Evolutionary conservation across 176 grass and related monocot species (phyloP).

Genomic region (Dendrocalamus sinicus): DNA sequence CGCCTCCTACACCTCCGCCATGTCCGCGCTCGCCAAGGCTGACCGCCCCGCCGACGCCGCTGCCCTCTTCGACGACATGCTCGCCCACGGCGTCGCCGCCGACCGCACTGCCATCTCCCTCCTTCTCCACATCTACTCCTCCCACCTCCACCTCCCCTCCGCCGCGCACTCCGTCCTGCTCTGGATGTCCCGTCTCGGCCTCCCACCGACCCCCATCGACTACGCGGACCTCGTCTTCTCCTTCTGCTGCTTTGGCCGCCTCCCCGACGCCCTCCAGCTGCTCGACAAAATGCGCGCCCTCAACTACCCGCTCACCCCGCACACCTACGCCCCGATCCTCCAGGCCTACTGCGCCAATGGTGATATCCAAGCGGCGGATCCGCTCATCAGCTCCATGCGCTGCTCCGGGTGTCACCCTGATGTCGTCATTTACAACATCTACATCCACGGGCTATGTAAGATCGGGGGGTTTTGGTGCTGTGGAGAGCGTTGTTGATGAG

Average conservation of each 20-base stretch:
- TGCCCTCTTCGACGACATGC: constrained; percentile 86
- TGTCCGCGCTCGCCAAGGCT: constrained; percentile 66
- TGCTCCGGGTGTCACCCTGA: constrained; percentile 58
- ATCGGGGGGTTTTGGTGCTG: constrained; percentile 56
- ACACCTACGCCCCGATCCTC: constrained; percentile 67
- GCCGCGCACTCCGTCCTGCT: constrained; percentile 62
- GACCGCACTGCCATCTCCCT: constrained; percentile 62
- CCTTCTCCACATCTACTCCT: constrained; percentile 85
- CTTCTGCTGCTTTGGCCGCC: constrained; percentile 53
- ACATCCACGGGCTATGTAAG: constrained; percentile 77
- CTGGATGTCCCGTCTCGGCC: constrained; percentile 69
- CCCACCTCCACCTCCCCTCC: constrained; percentile 67
- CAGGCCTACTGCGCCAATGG: constrained; percentile 54
- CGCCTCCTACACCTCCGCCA: constrained; percentile 67
- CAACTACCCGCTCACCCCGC: constrained; percentile 50
- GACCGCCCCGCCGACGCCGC: constrained; percentile 61
- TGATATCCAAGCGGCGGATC: constrained; percentile 51
- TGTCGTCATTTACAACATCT: constrained; percentile 77
- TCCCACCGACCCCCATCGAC: constrained; percentile 58
- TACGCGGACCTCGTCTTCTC: constrained; percentile 70
- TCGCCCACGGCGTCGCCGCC: constrained; percentile 59
- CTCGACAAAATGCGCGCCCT: constrained; percentile 81
- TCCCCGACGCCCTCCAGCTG: constrained; percentile 66
- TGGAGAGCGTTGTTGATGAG: constrained; percentile 48
- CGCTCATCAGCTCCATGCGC: constrained; percentile 61